These are phyloP conservation scores for Quercus aquifolioides DNA, from an alignment of 306 rosid genomes.

Conservation along the genomic window DNA sequence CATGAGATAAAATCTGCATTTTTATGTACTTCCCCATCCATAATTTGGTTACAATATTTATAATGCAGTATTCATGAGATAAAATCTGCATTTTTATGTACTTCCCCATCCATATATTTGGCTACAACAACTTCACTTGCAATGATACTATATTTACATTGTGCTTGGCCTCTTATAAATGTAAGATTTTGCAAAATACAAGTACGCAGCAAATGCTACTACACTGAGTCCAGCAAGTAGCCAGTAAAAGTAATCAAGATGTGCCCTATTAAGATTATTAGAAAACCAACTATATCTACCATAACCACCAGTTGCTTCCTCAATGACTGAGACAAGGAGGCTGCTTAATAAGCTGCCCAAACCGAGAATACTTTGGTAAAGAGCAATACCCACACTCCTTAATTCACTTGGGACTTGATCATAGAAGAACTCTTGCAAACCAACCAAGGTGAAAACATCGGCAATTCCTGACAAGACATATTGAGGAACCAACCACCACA, in stretches of 20 bases:
- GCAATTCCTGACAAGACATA: slow-evolving; percentile 52
- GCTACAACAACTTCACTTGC: not conserved
- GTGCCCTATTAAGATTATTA: slow-evolving; percentile 58
- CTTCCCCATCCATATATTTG: not conserved
- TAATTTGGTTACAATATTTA: not conserved
- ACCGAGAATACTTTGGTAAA: slow-evolving; percentile 58
- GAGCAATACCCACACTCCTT: slow-evolving; percentile 66
- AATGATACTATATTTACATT: not conserved
- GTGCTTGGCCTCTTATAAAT: slow-evolving; percentile 16
- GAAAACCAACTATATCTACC: slow-evolving; percentile 55
- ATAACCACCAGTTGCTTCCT: slow-evolving; percentile 24
- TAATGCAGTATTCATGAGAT: too few relatives aligned
- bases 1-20: too few relatives aligned
- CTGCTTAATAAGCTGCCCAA: slow-evolving; percentile 65
- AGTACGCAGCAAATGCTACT: slow-evolving; percentile 20
- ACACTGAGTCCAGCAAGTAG: slow-evolving; percentile 46
- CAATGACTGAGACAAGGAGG: slow-evolving; percentile 48
- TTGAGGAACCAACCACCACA: slow-evolving; percentile 79
- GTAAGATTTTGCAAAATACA: slow-evolving; percentile 30
- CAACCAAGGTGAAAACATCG: slow-evolving; percentile 61
- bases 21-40: too few relatives aligned
- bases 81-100: too few relatives aligned
- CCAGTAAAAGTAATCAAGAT: slow-evolving; percentile 74
- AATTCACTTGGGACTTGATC: slow-evolving; percentile 66
- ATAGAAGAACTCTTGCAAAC: slow-evolving; percentile 77